Base-by-base conservation (phyloP, 768 basidiomycete species). In the Rhizopogon salebrosus region DNA sequence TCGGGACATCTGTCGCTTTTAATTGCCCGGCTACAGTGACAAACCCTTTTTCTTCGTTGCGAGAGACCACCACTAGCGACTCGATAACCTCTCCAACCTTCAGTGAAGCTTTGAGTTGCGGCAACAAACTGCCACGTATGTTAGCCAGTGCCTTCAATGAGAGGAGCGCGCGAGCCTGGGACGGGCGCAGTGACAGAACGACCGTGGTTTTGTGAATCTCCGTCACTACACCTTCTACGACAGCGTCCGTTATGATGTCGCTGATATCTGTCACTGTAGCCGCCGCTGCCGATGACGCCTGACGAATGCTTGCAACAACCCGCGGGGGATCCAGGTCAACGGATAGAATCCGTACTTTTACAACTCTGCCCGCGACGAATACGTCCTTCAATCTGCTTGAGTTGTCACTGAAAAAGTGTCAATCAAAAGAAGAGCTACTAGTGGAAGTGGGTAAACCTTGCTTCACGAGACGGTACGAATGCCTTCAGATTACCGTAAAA, bases 401-500 rank as follows among this genome's bases (percentile, higher is more conserved):
- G 93, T 97, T 31, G 29, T 20, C 35, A 51, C 23, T 42, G 23
- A 13, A 48, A 48, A 48, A n/a, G n/a, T 3, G 36, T 18, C 13
- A 50, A 35, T 48, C 23, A 38, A 35, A 39, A 13, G 27, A 48
- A 48, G 6, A 29, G 10, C 31, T 16, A n/a, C 29, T 31, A 24
- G 10, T 40, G n/a, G 35, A 61, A 27, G 41, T 40, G 5, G 26
- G 58, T 77, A 39, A 69, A 93, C 92, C 87, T 89, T 10, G 87
- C 83, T 74, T 98, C 97, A 48, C 78, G 82, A 8, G 78, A 69
- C 3, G 93, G 89, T 2, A 99, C 79, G 38, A 86, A 73, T 1
- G 90, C 97, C 61, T 89, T 87, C 52, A 95, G 58, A 50, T 89
- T 88, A 56, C 93, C 95, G 65, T 87, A 99, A 60, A 97, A 90